A percentile compares a stretch with the other conserved stretches of the same genome.
Evolutionary conservation across 106 monocot genomes (phyloP).

Genomic region (Xerophyta viscosa): DNA sequence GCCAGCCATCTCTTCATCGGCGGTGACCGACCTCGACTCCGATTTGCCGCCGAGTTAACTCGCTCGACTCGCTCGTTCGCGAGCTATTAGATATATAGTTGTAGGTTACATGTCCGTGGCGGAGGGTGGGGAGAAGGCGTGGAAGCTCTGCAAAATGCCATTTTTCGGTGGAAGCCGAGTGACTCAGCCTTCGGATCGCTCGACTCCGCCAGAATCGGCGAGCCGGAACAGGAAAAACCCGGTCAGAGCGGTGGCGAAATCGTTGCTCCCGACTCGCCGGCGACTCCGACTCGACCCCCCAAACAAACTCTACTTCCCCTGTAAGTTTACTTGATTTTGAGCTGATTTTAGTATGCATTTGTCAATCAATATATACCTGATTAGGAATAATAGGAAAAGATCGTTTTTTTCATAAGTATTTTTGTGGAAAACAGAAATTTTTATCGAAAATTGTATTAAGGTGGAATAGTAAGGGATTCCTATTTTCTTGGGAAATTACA

Average conservation of each 20-base stretch:
- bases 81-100: too few relatives aligned
- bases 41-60: too few relatives aligned
- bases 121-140: neutral
- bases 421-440: too few relatives aligned
- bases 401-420: too few relatives aligned
- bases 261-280: constrained; percentile 30
- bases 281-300: constrained; percentile 45
- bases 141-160: neutral
- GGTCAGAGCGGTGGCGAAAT: constrained; percentile 13
- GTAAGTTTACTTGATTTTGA: constrained; percentile 10
- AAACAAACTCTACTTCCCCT: constrained; percentile 47
- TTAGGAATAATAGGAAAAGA: too few relatives aligned
- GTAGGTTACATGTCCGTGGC: too few relatives aligned
- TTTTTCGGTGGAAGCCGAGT: neutral
- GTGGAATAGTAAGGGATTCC: too few relatives aligned
- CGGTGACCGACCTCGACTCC: neutral
- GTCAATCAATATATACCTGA: neutral
- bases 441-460: too few relatives aligned
- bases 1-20: neutral
- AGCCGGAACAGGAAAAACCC: neutral
- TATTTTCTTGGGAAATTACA: too few relatives aligned
- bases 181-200: neutral
- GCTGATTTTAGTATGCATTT: neutral
- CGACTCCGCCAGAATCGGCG: neutral
- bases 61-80: too few relatives aligned